A percentile compares a stretch with the other conserved stretches of the same genome.
Conservation (phyloP, 768 basidiomycete genomes). For the Suillus sp. region DNA sequence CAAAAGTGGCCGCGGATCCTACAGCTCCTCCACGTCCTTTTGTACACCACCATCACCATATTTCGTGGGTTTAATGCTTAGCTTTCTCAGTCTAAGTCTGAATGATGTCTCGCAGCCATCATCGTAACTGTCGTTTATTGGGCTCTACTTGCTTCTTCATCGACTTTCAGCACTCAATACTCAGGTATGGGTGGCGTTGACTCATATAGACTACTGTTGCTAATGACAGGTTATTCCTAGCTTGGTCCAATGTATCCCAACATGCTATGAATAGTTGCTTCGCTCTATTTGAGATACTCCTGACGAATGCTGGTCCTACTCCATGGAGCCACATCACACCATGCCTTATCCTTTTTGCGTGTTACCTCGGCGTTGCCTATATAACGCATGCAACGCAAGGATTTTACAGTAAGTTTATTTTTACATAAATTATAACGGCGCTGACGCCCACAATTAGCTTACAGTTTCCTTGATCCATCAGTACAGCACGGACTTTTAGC, state of each 20-base stretch:
- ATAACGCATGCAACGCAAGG: constrained; percentile 61
- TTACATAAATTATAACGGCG: background rate
- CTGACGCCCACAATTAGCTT: constrained; percentile 45
- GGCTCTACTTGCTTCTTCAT: constrained; percentile 48
- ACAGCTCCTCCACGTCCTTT: constrained; percentile 57
- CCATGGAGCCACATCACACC: constrained; percentile 55
- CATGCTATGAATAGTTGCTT: constrained; percentile 63
- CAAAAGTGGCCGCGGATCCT: constrained; percentile 59
- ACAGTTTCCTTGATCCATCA: constrained; percentile 62
- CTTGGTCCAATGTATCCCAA: constrained; percentile 59
- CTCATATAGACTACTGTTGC: constrained; percentile 5
- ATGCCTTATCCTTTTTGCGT: constrained; percentile 49
- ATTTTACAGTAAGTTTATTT: constrained; percentile 56
- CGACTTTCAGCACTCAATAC: constrained; percentile 43
- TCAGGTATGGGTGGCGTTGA: constrained; percentile 34
- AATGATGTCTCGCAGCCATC: constrained; percentile 45
- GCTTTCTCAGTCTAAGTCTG: background rate
- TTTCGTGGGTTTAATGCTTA: constrained; percentile 50
- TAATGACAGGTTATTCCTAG: constrained; percentile 32
- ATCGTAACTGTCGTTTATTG: constrained; percentile 68
- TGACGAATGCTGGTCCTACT: constrained; percentile 52
- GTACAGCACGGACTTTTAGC: constrained; percentile 47
- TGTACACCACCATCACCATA: constrained; percentile 52
- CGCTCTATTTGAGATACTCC: constrained; percentile 56
- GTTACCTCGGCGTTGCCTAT: constrained; percentile 70